Evolutionary conservation across 371 early-diverging fungal genomes (phyloP).

Genomic region (Mucor circinelloides): DNA sequence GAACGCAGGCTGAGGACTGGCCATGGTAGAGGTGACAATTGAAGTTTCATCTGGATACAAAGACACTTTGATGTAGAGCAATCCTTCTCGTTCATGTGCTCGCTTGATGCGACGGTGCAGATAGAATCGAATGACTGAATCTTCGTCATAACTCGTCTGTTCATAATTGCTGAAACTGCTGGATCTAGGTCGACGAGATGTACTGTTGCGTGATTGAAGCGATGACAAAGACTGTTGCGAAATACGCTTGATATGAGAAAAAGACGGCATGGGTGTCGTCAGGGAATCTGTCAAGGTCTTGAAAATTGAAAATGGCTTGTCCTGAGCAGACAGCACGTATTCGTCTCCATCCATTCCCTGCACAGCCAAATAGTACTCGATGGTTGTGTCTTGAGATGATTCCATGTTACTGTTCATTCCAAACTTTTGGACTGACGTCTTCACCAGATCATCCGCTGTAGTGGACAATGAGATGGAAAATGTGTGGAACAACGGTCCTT

Average conservation of each 20-base stretch:
- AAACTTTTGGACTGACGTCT: conserved; percentile 51
- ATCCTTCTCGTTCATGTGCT: conserved; percentile 40
- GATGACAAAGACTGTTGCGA: conserved; percentile 26
- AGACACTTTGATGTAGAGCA: conserved; percentile 48
- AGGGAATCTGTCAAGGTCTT: conserved; percentile 60
- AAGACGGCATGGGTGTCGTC: conserved; percentile 62
- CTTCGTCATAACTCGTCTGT: conserved; percentile 45
- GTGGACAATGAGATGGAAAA: conserved; percentile 44
- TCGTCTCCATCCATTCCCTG: conserved; percentile 66
- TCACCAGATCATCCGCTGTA: conserved; percentile 55
- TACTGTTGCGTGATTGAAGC: conserved; percentile 1
- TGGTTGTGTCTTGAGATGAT: conserved; percentile 34
- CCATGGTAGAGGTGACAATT: not conserved
- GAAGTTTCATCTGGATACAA: conserved; percentile 40
- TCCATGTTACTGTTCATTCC: conserved; percentile 18
- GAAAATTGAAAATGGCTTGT: conserved; percentile 62
- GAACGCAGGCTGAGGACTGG: not conserved
- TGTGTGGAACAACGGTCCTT: conserved; percentile 59
- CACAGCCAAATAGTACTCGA: conserved; percentile 58
- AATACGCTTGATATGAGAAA: conserved; percentile 32
- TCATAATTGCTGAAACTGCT: conserved; percentile 51
- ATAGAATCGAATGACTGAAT: conserved; percentile 48
- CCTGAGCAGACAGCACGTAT: conserved; percentile 54
- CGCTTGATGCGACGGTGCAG: conserved; percentile 47
- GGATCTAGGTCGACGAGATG: conserved; percentile 32